Base-by-base conservation (phyloP, 2,329 filamentous ascomycete species). In the Graphilbum sp. region DNA sequence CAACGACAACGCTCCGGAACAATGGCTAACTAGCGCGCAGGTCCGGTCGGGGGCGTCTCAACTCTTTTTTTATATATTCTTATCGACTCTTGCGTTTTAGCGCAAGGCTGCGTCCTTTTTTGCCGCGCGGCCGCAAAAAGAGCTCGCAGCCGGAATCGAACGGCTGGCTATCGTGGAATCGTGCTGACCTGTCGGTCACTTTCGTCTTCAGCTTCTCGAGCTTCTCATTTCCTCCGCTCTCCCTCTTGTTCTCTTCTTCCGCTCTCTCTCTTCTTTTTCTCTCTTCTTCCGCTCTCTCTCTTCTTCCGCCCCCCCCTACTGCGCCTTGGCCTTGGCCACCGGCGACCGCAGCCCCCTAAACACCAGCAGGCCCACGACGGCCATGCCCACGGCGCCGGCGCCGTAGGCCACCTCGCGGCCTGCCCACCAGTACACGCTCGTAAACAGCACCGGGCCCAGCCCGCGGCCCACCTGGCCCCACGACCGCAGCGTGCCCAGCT, bases 381-480 rank as follows among this genome's bases (percentile, higher is more conserved):
- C 57, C 63, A 96, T 93, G 5, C 85, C 86, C 12, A 72, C 66
- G 0, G 84, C 81, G 4, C 90, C 90, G 49, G 85, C 67, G 1
- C 65, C 67, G 56, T 96, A 98, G 2, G 90, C 90, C 11, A 76
- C 68, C 52, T 92, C 80, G 34, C 90, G 67, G 0, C 90, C 90
- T 7, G 85, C 87, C 90, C 90, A 98, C 90, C 90, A 98, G 61
- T 98, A 98, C 40, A 98, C 65, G 35, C 84, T 85, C 44, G 90
- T 96, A 54, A 98, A 98, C 27, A 93, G 60, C 5, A 98, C 56
- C 0, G 90, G 90, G 0, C 90, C 90, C 11, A 93, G 57, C 0
- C 87, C 85, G 25, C 90, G 71, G 3, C 90, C 90, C 4, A 87
- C 69, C 63, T 98, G 90, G 6, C 90, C 88, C 76, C 67, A 76